phyloP scores from a whole-genome alignment of 2,329 filamentous ascomycete genomes.

The Paracorniculantispora psalliotae region DNA sequence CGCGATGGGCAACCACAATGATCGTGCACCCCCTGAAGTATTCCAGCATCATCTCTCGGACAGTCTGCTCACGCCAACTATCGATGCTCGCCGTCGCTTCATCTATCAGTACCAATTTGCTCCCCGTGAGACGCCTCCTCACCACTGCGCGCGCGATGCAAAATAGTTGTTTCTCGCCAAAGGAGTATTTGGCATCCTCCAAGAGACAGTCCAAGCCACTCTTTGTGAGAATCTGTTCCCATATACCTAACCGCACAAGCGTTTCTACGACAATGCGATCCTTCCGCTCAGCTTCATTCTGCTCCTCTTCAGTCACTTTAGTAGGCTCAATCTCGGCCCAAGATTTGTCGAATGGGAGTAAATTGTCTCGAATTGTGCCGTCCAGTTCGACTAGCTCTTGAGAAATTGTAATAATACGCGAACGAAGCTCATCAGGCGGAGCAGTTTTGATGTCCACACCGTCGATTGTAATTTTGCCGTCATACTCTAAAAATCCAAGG shows the following conservation, averaged over 20 bases:
- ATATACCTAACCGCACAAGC: background rate
- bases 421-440: background rate
- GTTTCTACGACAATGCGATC: background rate
- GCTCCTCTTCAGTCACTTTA: background rate
- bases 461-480: conserved; percentile 60
- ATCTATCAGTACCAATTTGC: conserved; percentile 4
- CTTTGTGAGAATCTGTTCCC: background rate
- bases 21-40: background rate
- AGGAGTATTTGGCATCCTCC: conserved; percentile 38
- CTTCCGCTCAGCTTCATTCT: background rate
- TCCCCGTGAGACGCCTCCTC: background rate
- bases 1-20: conserved; percentile 1
- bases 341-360: background rate
- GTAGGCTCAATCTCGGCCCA: background rate
- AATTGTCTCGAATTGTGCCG: conserved; percentile 1
- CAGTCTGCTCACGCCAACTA: background rate
- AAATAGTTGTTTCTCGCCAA: conserved; percentile 64
- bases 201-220: background rate
- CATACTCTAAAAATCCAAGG: conserved; percentile 63
- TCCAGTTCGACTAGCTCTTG: background rate
- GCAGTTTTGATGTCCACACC: conserved; percentile 59
- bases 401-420: background rate
- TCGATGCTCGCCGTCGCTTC: conserved; percentile 4
- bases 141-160: conserved; percentile 54
- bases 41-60: background rate